Evolutionary conservation across 495 filamentous ascomycete genomes (phyloP).

Genomic region (Neurospora hispaniola): DNA sequence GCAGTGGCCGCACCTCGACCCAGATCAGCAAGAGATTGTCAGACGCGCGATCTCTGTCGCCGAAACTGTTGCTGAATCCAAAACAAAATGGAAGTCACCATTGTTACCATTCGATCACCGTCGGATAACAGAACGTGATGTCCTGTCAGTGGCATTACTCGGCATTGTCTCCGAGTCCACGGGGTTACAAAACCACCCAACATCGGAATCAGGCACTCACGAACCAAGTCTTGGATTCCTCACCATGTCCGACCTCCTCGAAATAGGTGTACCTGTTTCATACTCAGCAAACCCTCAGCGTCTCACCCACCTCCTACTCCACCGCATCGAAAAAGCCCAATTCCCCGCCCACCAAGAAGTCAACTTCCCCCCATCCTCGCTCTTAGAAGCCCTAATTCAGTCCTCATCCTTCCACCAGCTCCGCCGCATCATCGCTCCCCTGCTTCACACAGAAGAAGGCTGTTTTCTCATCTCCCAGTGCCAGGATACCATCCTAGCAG

Average conservation of each 20-base stretch:
- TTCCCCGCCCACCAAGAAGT: not conserved
- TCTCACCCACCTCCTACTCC: not conserved
- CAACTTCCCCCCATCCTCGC: not conserved
- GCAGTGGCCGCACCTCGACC: not conserved
- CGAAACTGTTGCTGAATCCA: not conserved
- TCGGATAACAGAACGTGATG: conserved; percentile 18
- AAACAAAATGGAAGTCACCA: not conserved
- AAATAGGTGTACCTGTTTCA: not conserved
- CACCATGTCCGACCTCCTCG: not conserved
- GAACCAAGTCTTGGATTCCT: not conserved
- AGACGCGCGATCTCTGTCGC: not conserved
- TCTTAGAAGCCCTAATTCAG: not conserved
- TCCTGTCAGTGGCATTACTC: conserved; percentile 16
- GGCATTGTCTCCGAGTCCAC: not conserved
- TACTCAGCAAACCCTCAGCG: not conserved
- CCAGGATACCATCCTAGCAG: not conserved
- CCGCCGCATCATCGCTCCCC: not conserved
- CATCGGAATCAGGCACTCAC: not conserved
- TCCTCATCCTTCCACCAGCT: not conserved
- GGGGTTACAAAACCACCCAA: not conserved
- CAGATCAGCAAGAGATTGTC: not conserved
- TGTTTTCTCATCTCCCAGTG: not conserved
- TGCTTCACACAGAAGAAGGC: not conserved
- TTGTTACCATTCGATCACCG: not conserved
- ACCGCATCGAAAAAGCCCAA: not conserved